A percentile compares a stretch with the other conserved stretches of the same genome.
Conservation (phyloP, 139 green algal genomes). For the Pleodorina starrii region DNA sequence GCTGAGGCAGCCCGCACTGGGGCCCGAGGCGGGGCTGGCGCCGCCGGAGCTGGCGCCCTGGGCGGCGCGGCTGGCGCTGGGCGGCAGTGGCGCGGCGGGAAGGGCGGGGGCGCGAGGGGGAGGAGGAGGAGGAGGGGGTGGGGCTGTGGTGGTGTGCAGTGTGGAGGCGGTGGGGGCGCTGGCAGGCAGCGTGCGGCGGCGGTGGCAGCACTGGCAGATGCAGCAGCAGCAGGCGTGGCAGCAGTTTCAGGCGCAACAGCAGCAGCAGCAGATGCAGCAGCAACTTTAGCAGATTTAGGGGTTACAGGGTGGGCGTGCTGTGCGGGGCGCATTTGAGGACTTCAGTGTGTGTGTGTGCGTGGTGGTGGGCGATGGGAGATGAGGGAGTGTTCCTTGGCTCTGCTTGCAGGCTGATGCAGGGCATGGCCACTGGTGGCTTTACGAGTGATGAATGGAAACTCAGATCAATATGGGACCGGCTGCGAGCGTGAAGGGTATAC, state of each 20-base stretch:
- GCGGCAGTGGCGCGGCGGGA: not conserved
- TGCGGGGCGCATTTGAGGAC: no score
- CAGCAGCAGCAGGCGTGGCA: not conserved
- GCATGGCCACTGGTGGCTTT: no score
- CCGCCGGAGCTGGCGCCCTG: constrained; percentile 26
- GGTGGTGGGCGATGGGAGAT: no score
- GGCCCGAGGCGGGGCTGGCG: not conserved
- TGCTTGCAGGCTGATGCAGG: no score
- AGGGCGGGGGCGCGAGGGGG: not conserved
- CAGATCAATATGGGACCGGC: no score
- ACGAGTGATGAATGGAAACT: no score
- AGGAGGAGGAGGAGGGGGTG: not conserved
- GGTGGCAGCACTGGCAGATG: constrained; percentile 2
- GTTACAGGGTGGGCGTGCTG: no score
- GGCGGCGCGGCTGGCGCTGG: constrained; percentile 25
- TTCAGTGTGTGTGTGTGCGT: no score
- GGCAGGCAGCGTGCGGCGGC: constrained; percentile 13
- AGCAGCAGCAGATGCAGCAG: not conserved
- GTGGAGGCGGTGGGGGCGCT: constrained; percentile 23
- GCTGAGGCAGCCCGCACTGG: not conserved
- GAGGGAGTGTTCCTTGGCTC: no score
- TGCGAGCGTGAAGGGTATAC: no score
- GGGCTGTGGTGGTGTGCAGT: not conserved
- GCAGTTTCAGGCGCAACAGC: not conserved
- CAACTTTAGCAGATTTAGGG: no score